These are phyloP conservation scores for Spinacia oleracea DNA, from an alignment of 179 eudicot genomes.

Conservation along the genomic window DNA sequence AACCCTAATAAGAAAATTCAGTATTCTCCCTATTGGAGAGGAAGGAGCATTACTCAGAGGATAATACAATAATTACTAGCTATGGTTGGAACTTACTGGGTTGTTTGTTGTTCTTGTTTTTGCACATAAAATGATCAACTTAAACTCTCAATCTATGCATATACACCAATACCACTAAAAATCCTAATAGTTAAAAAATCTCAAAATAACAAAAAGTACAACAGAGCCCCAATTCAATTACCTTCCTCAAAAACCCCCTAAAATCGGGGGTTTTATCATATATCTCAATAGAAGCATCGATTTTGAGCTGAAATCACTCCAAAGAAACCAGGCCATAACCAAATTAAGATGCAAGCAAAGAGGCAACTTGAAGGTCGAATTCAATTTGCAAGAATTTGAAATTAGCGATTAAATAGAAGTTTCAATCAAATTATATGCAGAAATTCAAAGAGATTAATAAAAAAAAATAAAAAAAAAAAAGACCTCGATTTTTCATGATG, in stretches of 20 bases:
- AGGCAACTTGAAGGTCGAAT: not conserved
- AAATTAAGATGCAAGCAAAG: slow-evolving; percentile 4
- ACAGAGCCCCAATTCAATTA: not conserved
- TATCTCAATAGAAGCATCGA: not conserved
- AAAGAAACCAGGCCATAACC: not conserved
- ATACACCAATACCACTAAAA: not conserved
- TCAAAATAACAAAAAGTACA: not conserved
- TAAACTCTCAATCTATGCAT: not conserved
- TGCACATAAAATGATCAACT: not conserved
- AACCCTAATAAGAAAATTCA: not conserved
- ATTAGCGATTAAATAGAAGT: not conserved
- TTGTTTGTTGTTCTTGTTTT: not conserved
- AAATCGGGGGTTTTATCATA: too few relatives aligned
- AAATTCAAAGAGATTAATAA: not conserved
- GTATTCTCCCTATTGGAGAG: not conserved
- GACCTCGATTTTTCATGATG: slow-evolving; percentile 91
- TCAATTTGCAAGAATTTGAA: not conserved
- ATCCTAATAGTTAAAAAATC: not conserved
- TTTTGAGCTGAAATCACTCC: not conserved
- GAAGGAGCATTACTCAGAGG: not conserved
- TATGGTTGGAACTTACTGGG: not conserved
- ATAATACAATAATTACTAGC: not conserved
- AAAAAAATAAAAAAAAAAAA: not conserved
- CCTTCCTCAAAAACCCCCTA: not conserved
- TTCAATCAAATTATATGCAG: not conserved